phyloP scores from a whole-genome alignment of 805 yeast genomes.

The Starmera caribaea region DNA sequence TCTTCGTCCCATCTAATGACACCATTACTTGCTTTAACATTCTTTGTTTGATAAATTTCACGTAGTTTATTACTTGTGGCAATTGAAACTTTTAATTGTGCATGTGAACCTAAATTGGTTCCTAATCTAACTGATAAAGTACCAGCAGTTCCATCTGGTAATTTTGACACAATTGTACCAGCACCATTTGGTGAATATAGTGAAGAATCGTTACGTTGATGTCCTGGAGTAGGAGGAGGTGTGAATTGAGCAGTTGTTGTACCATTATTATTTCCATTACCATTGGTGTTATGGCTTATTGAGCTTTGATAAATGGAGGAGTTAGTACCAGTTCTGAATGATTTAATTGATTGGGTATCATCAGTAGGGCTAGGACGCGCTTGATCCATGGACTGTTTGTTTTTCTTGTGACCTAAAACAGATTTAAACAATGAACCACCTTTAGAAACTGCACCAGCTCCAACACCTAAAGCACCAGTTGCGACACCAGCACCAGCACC shows the following conservation, averaged over 20 bases:
- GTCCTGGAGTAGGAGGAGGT: conserved; percentile 2
- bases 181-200: conserved; percentile 9
- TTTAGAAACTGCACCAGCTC: conserved; percentile 33
- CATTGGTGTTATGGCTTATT: not conserved
- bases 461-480: conserved; percentile 36
- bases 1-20: conserved; percentile 51
- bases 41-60: conserved; percentile 57
- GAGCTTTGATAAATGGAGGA: conserved; percentile 18
- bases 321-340: conserved; percentile 28
- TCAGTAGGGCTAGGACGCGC: conserved; percentile 6
- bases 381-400: conserved; percentile 8
- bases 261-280: conserved; percentile 4
- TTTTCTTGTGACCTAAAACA: conserved; percentile 21
- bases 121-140: conserved; percentile 42
- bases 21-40: conserved; percentile 40
- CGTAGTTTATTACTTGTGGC: conserved; percentile 36
- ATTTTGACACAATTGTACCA: conserved; percentile 7
- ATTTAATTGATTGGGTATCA: conserved; percentile 4
- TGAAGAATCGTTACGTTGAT: conserved; percentile 12
- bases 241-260: conserved; percentile 2
- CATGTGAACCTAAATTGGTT: conserved; percentile 28
- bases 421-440: conserved; percentile 34
- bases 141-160: conserved; percentile 33
- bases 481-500: conserved; percentile 39
- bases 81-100: conserved; percentile 46